Evolutionary conservation across 148 eudicot species (phyloP).

Genomic region (Salicornia ramosissima): DNA sequence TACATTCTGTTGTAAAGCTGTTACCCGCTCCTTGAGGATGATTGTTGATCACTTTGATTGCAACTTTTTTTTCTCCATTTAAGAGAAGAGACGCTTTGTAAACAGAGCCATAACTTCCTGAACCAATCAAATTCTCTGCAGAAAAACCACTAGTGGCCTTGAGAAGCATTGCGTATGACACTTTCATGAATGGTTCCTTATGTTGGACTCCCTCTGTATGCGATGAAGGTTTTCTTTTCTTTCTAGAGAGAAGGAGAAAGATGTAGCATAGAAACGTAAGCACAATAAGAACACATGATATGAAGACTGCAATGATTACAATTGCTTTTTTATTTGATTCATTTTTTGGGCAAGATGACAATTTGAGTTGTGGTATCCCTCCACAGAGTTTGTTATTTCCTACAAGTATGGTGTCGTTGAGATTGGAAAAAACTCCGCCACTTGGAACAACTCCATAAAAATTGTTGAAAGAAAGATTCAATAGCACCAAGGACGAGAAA

Average conservation of each 20-base stretch:
- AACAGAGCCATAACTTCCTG: constrained; percentile 17
- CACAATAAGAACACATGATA: constrained; percentile 7
- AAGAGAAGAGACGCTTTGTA: constrained; percentile 9
- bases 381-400: constrained; percentile 30
- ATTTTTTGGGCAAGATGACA: constrained; percentile 14
- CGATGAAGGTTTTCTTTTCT: neutral
- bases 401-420: constrained; percentile 5
- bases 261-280: neutral
- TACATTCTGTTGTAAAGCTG: constrained; percentile 24
- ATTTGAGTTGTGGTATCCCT: constrained; percentile 11
- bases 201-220: neutral
- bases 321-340: neutral
- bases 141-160: constrained; percentile 24
- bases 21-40: constrained; percentile 6
- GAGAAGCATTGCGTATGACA: constrained; percentile 21
- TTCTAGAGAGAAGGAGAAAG: neutral
- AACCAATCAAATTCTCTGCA: constrained; percentile 13
- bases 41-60: constrained; percentile 26
- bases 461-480: constrained; percentile 25
- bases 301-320: neutral
- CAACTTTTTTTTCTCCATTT: constrained; percentile 11
- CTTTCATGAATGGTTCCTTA: constrained; percentile 7
- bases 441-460: constrained; percentile 30
- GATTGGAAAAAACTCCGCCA: constrained; percentile 17
- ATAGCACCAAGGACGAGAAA: constrained; percentile 3